A percentile compares a stretch with the other conserved stretches of the same genome.
Conservation (phyloP, 1,284 basidiomycete genomes). For the Lentinus polychrous region DNA sequence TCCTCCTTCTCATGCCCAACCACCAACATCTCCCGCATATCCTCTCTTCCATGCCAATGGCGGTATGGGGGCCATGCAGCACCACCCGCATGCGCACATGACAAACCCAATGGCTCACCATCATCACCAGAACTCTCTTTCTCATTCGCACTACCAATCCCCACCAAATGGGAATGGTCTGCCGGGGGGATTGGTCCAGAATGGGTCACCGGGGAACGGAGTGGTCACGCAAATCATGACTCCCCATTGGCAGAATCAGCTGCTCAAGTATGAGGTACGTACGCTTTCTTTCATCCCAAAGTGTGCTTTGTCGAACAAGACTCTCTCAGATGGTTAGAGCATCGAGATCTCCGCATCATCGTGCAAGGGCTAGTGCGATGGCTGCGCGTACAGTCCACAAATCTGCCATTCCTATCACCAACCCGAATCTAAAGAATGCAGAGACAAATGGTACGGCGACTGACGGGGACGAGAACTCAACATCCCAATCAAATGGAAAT, state of each 20-base stretch:
- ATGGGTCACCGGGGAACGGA: slow-evolving; percentile 52
- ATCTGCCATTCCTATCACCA: slow-evolving; percentile 77
- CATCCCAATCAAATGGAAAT: slow-evolving; percentile 26
- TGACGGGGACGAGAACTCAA: slow-evolving; percentile 18
- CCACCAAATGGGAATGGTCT: slow-evolving; percentile 53
- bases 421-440: slow-evolving; percentile 60
- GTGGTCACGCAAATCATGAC: slow-evolving; percentile 53
- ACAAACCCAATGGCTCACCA: slow-evolving; percentile 43
- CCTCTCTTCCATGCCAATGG: slow-evolving; percentile 64
- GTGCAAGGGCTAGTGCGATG: slow-evolving; percentile 74
- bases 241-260: slow-evolving; percentile 75
- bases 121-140: slow-evolving; percentile 71
- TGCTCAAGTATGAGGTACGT: slow-evolving; percentile 74
- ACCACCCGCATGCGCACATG: slow-evolving; percentile 46
- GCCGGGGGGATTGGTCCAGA: slow-evolving; percentile 39
- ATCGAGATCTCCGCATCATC: slow-evolving; percentile 71
- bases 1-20: slow-evolving; percentile 50
- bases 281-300: slow-evolving; percentile 1
- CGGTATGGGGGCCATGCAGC: slow-evolving; percentile 42
- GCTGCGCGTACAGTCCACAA: slow-evolving; percentile 72
- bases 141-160: slow-evolving; percentile 56
- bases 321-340: slow-evolving; percentile 59
- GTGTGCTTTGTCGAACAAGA: background rate
- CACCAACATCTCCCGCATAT: slow-evolving; percentile 64
- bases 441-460: slow-evolving; percentile 27